Evolutionary conservation across 2,329 filamentous ascomycete genomes (phyloP).

Genomic region (Aspergillus intermedius): DNA sequence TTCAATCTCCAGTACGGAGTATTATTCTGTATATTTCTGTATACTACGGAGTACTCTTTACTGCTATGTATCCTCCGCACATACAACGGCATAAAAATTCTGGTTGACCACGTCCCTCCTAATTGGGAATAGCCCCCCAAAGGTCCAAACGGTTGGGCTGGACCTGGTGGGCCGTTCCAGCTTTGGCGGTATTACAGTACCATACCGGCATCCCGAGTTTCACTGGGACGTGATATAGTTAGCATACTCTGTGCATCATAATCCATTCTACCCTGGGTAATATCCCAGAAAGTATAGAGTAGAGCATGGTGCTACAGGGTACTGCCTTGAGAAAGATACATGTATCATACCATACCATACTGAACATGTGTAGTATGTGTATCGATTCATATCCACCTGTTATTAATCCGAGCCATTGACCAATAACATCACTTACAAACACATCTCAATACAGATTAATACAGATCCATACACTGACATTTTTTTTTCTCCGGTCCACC

Average conservation of each 20-base stretch:
- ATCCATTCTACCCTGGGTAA: neutral
- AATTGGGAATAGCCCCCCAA: slow-evolving; percentile 33
- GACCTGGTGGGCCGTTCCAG: slow-evolving; percentile 5
- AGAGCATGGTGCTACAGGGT: neutral
- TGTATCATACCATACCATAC: no score
- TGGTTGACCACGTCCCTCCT: slow-evolving; percentile 27
- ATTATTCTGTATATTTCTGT: no score
- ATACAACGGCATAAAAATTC: slow-evolving; percentile 3
- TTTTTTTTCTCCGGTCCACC: neutral
- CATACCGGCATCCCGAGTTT: neutral
- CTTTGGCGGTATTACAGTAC: neutral
- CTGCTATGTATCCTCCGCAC: no score
- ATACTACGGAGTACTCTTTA: no score
- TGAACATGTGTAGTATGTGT: no score
- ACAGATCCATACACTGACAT: neutral
- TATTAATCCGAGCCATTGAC: no score
- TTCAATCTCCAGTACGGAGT: no score
- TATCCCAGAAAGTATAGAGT: neutral
- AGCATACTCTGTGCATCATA: neutral
- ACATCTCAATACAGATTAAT: no score
- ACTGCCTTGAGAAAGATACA: no score
- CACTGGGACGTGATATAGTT: no score
- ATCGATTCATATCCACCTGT: no score
- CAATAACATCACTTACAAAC: no score
- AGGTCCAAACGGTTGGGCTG: slow-evolving; percentile 32